These are phyloP conservation scores for Beauveria sp. DNA, from an alignment of 2,329 filamentous ascomycete species.

Conservation along the genomic window DNA sequence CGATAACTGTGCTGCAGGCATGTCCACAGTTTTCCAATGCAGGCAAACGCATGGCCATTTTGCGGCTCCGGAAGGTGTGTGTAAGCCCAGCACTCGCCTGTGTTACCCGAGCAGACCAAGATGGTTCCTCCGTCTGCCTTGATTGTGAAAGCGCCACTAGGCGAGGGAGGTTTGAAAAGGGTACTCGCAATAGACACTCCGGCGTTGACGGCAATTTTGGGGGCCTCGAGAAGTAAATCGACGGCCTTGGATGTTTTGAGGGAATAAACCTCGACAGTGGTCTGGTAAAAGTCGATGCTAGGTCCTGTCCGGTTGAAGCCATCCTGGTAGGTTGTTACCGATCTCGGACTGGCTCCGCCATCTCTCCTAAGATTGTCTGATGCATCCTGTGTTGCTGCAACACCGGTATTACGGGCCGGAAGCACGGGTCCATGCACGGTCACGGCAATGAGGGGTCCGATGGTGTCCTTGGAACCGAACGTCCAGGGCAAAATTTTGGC, in stretches of 20 bases:
- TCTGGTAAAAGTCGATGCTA: conserved; percentile 63
- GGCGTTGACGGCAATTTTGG: conserved; percentile 51
- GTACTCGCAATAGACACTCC: conserved; percentile 49
- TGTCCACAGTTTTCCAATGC: conserved; percentile 89
- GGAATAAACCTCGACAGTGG: conserved; percentile 82
- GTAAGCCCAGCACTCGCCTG: conserved; percentile 82
- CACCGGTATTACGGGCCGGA: conserved; percentile 23
- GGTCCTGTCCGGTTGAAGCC: conserved; percentile 25
- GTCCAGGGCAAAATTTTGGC: conserved; percentile 77
- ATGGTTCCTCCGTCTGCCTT: conserved; percentile 66
- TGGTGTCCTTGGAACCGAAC: conserved; percentile 41
- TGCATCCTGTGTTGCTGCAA: conserved; percentile 25
- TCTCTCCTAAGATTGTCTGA: conserved; percentile 33
- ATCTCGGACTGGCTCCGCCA: conserved; percentile 33
- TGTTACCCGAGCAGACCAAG: conserved; percentile 68
- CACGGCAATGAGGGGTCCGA: conserved; percentile 69
- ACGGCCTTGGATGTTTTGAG: conserved; percentile 66
- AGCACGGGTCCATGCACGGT: conserved; percentile 70
- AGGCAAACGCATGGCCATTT: conserved; percentile 46
- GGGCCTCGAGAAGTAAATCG: conserved; percentile 64
- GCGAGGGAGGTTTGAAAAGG: conserved; percentile 59
- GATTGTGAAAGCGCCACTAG: conserved; percentile 65
- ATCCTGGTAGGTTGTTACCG: conserved; percentile 31
- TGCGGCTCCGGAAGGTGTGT: conserved; percentile 37
- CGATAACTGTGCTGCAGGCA: conserved; percentile 58